Conservation (phyloP, 768 basidiomycete genomes). For the Suillus lakei region DNA sequence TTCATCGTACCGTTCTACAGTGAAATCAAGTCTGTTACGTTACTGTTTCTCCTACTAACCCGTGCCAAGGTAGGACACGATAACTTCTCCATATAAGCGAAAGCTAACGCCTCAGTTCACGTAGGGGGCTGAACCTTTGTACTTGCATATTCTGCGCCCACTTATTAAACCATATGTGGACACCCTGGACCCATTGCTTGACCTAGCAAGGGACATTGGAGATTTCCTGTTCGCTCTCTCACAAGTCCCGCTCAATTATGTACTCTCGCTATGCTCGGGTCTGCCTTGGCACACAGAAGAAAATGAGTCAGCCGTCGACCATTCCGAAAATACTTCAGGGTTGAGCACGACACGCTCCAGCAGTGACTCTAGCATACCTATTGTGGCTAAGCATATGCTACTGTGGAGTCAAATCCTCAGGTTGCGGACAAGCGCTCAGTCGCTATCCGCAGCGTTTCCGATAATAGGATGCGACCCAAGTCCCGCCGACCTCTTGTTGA, state of each 20-base stretch:
- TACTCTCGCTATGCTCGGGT: slow-evolving; percentile 37
- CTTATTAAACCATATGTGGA: slow-evolving; percentile 73
- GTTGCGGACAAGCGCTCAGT: slow-evolving; percentile 13
- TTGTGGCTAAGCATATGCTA: slow-evolving; percentile 10
- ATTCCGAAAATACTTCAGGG: slow-evolving; percentile 11
- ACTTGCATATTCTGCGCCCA: slow-evolving; percentile 80
- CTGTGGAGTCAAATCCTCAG: slow-evolving; percentile 14
- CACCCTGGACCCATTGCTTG: slow-evolving; percentile 67
- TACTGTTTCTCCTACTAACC: slow-evolving; percentile 77
- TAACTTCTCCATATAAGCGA: slow-evolving; percentile 6
- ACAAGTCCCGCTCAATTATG: slow-evolving; percentile 44
- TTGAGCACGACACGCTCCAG: slow-evolving; percentile 9
- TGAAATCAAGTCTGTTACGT: slow-evolving; percentile 74
- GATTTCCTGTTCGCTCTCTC: slow-evolving; percentile 58
- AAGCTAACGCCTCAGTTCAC: slow-evolving; percentile 16
- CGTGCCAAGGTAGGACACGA: slow-evolving; percentile 65
- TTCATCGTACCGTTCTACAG: slow-evolving; percentile 84
- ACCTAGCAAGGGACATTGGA: slow-evolving; percentile 62
- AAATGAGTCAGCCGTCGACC: slow-evolving; percentile 11
- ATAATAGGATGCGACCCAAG: slow-evolving; percentile 15
- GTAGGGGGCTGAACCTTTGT: slow-evolving; percentile 87
- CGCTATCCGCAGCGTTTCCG: slow-evolving; percentile 24
- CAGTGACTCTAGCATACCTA: slow-evolving; percentile 19
- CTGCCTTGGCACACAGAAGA: slow-evolving; percentile 25
- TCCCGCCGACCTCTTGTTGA: slow-evolving; percentile 8